These are phyloP conservation scores for Lipomyces orientalis DNA, from an alignment of 805 yeast genomes.

Conservation along the genomic window DNA sequence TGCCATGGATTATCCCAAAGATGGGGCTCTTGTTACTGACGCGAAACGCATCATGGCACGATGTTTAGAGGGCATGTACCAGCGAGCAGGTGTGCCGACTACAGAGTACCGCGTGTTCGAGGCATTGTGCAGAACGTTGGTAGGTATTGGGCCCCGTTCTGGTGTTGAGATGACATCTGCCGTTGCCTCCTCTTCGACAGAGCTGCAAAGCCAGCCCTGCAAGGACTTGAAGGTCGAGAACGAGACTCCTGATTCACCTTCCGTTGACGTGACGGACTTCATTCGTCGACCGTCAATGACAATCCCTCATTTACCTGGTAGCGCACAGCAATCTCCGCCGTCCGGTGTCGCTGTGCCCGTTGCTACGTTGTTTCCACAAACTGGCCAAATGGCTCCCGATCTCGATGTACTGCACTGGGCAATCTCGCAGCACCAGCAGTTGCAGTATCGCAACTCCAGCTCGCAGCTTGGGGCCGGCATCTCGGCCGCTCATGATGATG, in stretches of 20 bases:
- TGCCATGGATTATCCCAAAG: slow-evolving; percentile 78
- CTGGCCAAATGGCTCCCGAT: slow-evolving; percentile 1
- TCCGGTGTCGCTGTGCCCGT: slow-evolving; percentile 5
- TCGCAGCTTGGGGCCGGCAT: neutral
- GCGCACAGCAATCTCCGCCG: slow-evolving; percentile 24
- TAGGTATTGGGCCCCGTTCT: slow-evolving; percentile 5
- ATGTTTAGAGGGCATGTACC: slow-evolving; percentile 36
- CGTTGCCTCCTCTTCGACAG: neutral
- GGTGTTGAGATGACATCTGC: neutral
- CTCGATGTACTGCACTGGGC: slow-evolving; percentile 32
- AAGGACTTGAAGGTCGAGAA: neutral
- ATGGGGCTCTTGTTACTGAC: slow-evolving; percentile 79
- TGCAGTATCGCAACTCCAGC: slow-evolving; percentile 14
- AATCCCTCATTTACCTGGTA: slow-evolving; percentile 29
- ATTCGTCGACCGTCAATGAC: slow-evolving; percentile 26
- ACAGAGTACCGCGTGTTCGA: slow-evolving; percentile 25
- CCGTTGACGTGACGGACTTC: neutral
- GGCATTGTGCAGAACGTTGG: slow-evolving; percentile 11
- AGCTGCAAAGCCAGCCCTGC: neutral
- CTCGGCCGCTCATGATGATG: slow-evolving; percentile 15
- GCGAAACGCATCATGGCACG: slow-evolving; percentile 59
- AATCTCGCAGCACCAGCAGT: slow-evolving; percentile 29
- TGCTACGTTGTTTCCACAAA: neutral
- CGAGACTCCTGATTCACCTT: neutral
- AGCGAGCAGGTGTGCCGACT: slow-evolving; percentile 20